phyloP scores from a whole-genome alignment of 163 green algal species.

The Scenedesmus sp. region DNA sequence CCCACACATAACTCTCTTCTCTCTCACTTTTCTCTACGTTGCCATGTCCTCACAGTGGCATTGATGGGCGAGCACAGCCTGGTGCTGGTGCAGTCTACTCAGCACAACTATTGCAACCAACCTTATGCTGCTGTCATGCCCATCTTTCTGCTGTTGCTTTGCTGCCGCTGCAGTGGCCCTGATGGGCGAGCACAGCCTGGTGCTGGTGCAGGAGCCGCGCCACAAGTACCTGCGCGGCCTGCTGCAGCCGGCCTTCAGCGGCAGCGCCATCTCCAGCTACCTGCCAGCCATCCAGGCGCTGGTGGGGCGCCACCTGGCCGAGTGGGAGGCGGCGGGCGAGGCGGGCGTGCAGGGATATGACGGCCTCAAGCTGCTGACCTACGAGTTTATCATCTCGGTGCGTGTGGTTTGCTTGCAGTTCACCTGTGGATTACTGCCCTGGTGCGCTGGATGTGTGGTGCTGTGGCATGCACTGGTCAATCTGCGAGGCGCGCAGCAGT shows the following conservation, averaged over 20 bases:
- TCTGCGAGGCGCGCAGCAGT: not conserved
- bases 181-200: constrained; percentile 40
- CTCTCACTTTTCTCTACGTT: too few relatives aligned
- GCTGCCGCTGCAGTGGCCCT: constrained; percentile 13
- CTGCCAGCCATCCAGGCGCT: constrained; percentile 27
- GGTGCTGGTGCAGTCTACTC: not conserved
- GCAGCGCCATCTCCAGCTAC: not conserved
- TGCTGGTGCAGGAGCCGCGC: constrained; percentile 28
- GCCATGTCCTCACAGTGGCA: too few relatives aligned
- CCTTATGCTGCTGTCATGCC: not conserved
- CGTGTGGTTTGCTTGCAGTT: not conserved
- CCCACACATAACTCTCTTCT: too few relatives aligned
- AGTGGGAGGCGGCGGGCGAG: constrained; percentile 10
- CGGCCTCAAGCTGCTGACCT: constrained; percentile 41
- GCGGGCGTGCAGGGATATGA: constrained; percentile 31
- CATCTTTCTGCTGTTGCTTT: too few relatives aligned
- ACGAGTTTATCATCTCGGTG: constrained; percentile 47
- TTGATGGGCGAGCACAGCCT: constrained; percentile 19
- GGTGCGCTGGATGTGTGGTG: not conserved
- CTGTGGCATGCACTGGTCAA: too few relatives aligned
- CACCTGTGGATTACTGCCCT: not conserved
- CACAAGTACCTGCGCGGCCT: constrained; percentile 45
- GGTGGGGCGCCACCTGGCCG: constrained; percentile 3
- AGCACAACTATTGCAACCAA: not conserved
- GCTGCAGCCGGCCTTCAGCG: constrained; percentile 44